Conservation (phyloP, 129 eudicot species). For the Cynara cardunculus region DNA sequence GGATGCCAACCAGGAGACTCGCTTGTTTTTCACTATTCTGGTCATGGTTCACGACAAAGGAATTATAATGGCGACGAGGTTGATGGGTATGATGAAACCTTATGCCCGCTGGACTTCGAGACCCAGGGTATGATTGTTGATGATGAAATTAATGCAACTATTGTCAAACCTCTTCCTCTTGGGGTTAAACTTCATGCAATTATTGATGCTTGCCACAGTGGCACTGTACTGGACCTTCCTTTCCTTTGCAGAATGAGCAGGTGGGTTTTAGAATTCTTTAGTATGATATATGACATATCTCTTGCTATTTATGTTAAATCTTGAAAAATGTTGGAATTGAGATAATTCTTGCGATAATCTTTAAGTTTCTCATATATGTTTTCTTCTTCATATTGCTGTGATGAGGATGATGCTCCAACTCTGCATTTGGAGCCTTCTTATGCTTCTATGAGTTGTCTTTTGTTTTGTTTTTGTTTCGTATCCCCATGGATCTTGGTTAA, state of each 20-base stretch:
- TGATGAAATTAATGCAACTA: constrained; percentile 56
- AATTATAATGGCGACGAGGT: constrained; percentile 51
- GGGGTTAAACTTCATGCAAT: constrained; percentile 74
- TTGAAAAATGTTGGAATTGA: neutral
- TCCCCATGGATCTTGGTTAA: too few relatives aligned
- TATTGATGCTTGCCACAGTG: constrained; percentile 67
- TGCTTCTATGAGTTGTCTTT: too few relatives aligned
- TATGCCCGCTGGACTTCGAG: constrained; percentile 58
- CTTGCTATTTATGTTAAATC: neutral
- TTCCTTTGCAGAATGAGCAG: constrained; percentile 43
- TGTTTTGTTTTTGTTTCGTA: too few relatives aligned
- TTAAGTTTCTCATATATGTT: neutral
- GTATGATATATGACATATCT: neutral
- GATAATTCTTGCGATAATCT: neutral
- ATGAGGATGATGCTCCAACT: too few relatives aligned
- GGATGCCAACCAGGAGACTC: constrained; percentile 66
- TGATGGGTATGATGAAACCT: constrained; percentile 61
- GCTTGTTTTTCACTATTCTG: constrained; percentile 60
- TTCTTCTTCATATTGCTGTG: too few relatives aligned
- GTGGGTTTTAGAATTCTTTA: constrained; percentile 18
- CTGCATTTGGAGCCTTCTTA: too few relatives aligned
- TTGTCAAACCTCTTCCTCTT: constrained; percentile 55
- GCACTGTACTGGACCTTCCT: constrained; percentile 65
- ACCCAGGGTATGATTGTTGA: constrained; percentile 56
- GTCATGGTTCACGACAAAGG: constrained; percentile 52